These are phyloP conservation scores for Myriosclerotinia scirpicola DNA, from an alignment of 2,329 filamentous ascomycete species.

Conservation along the genomic window DNA sequence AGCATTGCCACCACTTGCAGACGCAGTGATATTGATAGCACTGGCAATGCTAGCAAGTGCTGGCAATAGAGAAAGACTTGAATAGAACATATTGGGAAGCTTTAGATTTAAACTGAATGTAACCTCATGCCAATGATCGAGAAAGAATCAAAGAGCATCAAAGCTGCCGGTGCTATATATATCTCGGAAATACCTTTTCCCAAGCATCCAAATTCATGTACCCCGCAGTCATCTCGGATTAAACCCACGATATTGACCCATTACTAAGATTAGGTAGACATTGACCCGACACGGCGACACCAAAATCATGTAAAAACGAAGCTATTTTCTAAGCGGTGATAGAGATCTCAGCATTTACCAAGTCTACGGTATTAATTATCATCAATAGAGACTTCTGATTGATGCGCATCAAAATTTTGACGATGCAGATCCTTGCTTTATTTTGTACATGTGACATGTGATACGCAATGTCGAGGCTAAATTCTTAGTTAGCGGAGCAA, in stretches of 20 bases:
- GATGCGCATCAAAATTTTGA: slow-evolving; percentile 22
- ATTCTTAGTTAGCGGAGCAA: neutral
- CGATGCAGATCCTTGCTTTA: neutral
- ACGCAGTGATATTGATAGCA: slow-evolving; percentile 36
- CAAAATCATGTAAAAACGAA: neutral
- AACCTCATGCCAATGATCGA: neutral
- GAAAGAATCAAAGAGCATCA: neutral
- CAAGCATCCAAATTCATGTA: neutral
- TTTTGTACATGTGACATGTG: neutral
- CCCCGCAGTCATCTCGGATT: neutral
- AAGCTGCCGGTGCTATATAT: neutral
- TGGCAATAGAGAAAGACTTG: slow-evolving; percentile 8
- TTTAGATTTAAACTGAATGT: neutral
- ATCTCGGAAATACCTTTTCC: slow-evolving; percentile 19
- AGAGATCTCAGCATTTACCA: neutral
- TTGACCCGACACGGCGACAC: neutral
- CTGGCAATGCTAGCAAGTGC: slow-evolving; percentile 28
- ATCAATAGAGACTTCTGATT: slow-evolving; percentile 17
- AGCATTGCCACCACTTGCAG: slow-evolving; percentile 35
- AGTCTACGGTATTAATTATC: neutral
- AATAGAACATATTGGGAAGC: slow-evolving; percentile 18
- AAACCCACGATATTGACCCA: neutral
- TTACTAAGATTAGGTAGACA: neutral
- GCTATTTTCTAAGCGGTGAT: neutral
- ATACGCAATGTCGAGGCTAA: neutral